phyloP scores from a whole-genome alignment of 345 rosid genomes.

The Pistacia atlantica region DNA sequence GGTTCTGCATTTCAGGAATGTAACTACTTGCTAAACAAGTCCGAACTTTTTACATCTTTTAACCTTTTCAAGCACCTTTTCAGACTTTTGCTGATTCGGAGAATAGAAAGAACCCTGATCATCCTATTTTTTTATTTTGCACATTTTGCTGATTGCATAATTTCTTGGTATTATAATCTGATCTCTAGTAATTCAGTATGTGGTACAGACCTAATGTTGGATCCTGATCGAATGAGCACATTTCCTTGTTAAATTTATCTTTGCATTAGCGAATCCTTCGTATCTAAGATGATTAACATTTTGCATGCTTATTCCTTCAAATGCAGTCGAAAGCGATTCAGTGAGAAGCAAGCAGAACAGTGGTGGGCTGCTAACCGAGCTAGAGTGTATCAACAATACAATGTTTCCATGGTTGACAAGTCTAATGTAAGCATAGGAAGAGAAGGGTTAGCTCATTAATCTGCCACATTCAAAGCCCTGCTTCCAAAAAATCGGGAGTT shows the following conservation, averaged over 20 bases:
- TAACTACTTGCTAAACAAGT: not conserved
- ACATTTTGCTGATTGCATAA: not conserved
- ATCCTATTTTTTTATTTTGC: not conserved
- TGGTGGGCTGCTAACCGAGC: constrained; percentile 83
- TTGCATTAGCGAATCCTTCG: not conserved
- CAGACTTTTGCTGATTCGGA: not conserved
- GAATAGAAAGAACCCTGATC: not conserved
- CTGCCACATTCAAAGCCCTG: constrained; percentile 10
- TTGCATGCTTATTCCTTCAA: not conserved
- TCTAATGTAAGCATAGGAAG: constrained; percentile 43
- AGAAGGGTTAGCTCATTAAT: constrained; percentile 45
- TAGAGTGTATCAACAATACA: constrained; percentile 64
- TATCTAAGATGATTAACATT: not conserved
- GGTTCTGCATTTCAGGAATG: not conserved
- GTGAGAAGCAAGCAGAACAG: constrained; percentile 77
- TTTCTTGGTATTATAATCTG: not conserved
- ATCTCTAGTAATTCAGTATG: not conserved
- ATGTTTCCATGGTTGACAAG: constrained; percentile 56
- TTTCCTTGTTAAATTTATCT: not conserved
- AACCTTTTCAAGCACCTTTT: not conserved
- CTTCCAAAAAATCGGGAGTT: constrained; percentile 10
- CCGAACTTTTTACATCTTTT: not conserved
- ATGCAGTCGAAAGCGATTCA: constrained; percentile 71
- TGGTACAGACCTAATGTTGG: not conserved
- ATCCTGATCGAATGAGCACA: not conserved